Conservation (phyloP, 352 stramenopile genomes). For the Pythium biforme region DNA sequence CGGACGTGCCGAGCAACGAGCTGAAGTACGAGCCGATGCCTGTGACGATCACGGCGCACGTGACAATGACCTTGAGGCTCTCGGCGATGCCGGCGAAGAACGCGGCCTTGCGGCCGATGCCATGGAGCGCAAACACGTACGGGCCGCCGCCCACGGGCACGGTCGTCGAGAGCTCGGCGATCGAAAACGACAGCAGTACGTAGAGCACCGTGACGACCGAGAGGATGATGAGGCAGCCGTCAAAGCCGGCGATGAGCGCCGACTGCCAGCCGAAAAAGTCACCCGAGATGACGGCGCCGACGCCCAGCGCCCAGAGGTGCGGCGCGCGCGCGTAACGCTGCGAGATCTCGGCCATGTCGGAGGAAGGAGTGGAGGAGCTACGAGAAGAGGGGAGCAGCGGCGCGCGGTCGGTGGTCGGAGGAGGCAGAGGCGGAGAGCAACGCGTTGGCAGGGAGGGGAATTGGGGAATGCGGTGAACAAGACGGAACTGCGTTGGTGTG, state of each 20-base stretch:
- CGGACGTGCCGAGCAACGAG: constrained; percentile 41
- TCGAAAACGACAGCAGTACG: constrained; percentile 66
- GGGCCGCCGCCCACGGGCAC: constrained; percentile 59
- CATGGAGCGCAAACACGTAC: constrained; percentile 68
- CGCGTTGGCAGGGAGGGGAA: neutral
- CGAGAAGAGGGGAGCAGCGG: constrained; percentile 7
- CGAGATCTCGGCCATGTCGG: constrained; percentile 22
- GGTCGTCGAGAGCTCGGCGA: constrained; percentile 64
- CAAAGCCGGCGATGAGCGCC: constrained; percentile 59
- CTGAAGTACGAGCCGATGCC: constrained; percentile 63
- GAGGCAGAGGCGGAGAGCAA: neutral
- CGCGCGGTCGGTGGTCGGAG: neutral
- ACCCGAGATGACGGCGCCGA: constrained; percentile 65
- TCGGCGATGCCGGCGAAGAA: constrained; percentile 71
- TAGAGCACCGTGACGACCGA: constrained; percentile 66
- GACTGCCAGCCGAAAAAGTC: constrained; percentile 79
- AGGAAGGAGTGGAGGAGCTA: neutral
- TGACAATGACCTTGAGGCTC: constrained; percentile 59
- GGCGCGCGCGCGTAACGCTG: constrained; percentile 61
- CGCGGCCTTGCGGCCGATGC: constrained; percentile 44
- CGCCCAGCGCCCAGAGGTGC: constrained; percentile 66
- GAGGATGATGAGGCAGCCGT: constrained; percentile 59
- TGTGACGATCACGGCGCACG: constrained; percentile 43
- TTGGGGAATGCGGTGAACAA: constrained; percentile 18
- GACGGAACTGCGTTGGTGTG: neutral